Evolutionary conservation across 2,329 filamentous ascomycete genomes (phyloP).

Genomic region (Arthrobotrys pseudoclavata): DNA sequence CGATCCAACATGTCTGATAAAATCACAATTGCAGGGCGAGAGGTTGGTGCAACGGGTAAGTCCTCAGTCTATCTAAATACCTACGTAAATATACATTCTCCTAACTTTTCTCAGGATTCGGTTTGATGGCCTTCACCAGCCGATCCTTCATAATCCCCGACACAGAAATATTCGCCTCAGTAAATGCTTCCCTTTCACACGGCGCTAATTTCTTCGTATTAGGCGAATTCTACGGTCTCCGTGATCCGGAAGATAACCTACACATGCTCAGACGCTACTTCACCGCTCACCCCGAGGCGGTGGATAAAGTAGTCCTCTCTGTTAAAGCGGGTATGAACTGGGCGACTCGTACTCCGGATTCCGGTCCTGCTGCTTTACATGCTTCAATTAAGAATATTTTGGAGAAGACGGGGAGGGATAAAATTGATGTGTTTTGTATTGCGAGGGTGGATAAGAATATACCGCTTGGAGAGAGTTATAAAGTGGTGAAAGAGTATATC

Average conservation of each 20-base stretch:
- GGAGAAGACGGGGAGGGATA: conserved; percentile 70
- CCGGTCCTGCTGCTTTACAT: conserved; percentile 71
- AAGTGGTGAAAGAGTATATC: conserved; percentile 69
- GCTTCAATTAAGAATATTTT: conserved; percentile 73
- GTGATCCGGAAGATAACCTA: conserved; percentile 71
- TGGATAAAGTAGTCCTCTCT: conserved; percentile 73
- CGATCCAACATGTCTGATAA: conserved; percentile 4
- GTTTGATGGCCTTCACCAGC: conserved; percentile 64
- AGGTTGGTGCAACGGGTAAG: conserved; percentile 36
- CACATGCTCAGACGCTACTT: conserved; percentile 75
- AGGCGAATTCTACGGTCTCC: conserved; percentile 75
- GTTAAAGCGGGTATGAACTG: conserved; percentile 73
- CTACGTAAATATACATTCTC: neutral
- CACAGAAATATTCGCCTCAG: conserved; percentile 70
- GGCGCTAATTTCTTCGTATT: conserved; percentile 74
- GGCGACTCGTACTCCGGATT: conserved; percentile 68
- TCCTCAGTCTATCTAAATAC: neutral
- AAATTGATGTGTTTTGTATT: conserved; percentile 74
- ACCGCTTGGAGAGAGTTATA: conserved; percentile 68
- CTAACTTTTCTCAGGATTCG: conserved; percentile 28
- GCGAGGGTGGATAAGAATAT: conserved; percentile 72
- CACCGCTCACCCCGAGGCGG: conserved; percentile 73
- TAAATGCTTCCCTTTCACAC: conserved; percentile 69
- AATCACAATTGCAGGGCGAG: conserved; percentile 38
- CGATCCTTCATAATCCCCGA: conserved; percentile 65